Evolutionary conservation across 225 moss, liverwort and hornwort species (phyloP).

Genomic region (Takakia lepidozioides): DNA sequence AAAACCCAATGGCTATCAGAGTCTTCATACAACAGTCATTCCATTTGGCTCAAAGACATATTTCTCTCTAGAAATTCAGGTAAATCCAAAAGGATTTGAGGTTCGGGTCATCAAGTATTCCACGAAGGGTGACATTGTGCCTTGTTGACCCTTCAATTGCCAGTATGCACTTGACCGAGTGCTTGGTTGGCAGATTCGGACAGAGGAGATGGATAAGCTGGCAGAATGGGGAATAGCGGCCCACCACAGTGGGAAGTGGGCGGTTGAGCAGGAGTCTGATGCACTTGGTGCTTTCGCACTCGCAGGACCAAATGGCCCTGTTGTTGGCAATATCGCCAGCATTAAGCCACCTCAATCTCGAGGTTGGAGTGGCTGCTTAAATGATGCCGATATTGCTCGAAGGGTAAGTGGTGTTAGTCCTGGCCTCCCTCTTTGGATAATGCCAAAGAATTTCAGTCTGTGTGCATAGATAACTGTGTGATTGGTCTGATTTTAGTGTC

Average conservation of each 20-base stretch:
- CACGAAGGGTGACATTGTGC: background rate
- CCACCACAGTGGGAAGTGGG: slow-evolving; percentile 77
- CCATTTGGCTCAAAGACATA: slow-evolving; percentile 93
- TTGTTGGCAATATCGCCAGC: slow-evolving; percentile 32
- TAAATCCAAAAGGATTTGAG: slow-evolving; percentile 23
- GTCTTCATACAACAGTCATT: slow-evolving; percentile 94
- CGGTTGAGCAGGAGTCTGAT: slow-evolving; percentile 45
- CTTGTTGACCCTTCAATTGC: background rate
- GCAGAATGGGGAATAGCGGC: slow-evolving; percentile 98
- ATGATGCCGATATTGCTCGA: slow-evolving; percentile 94
- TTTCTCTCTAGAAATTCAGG: slow-evolving; percentile 96
- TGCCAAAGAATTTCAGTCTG: too few relatives aligned
- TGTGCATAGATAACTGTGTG: too few relatives aligned
- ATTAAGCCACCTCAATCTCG: slow-evolving; percentile 27
- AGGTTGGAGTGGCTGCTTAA: slow-evolving; percentile 55
- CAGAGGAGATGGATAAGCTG: slow-evolving; percentile 99
- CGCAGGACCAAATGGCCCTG: slow-evolving; percentile 55
- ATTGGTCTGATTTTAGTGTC: too few relatives aligned
- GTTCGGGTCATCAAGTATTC: background rate
- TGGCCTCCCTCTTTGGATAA: background rate
- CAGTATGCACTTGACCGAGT: background rate
- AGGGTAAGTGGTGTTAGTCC: slow-evolving; percentile 45
- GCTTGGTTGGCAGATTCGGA: slow-evolving; percentile 60
- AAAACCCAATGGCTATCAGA: slow-evolving; percentile 99
- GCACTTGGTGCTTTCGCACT: slow-evolving; percentile 51